Evolutionary conservation across 1,284 basidiomycete species (phyloP), one percentile per base, ranked within the genome.

Genomic region (Fomitopsis betulina): DNA sequence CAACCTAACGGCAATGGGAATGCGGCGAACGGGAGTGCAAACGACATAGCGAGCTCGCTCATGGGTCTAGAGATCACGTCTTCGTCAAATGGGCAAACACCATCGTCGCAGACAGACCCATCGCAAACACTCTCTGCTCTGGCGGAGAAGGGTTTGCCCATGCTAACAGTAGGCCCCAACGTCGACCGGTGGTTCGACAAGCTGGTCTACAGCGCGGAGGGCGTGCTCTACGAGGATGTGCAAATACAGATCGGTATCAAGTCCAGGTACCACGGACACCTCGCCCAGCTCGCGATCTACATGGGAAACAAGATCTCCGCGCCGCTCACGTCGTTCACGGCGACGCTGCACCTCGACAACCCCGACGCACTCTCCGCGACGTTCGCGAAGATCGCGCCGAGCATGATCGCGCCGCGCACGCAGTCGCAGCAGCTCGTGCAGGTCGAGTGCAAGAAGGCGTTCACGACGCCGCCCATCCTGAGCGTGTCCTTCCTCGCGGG

Each of bases 231-330:
- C 74, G 97, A 99, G 72, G 97, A 99, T 68, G 85, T 91, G 15
- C 93, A 96, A 73, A 83, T 99, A 37, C 96, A 98, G 72, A 87
- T 99, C 61, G 97, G 96, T 30, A 75, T 99, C 78, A 99, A 99
- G 76, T 94, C 94, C 50, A 89, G 96, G 68, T 99, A 93, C 71
- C 96, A 98, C 72, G 91, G 91, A 13, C 87, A 94, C 65, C 82
- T 94, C 38, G 96, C 96, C 15, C 92, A 96, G 64, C 72, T 99
- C 45, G 93, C 95, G 21, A 79, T 99, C 32, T 99, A 96, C 76
- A 85, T 99, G 65, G 96, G 96, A 64, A 99, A 99, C 82, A 99
- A 99, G 75, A 81, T 96, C 54, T 83, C 89, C 15, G 86, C 87
- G 3, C 84, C 93, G 21, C 84, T 99, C 66, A 91, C 89, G 9